Percentiles rank a stretch among this genome's conserved stretches.
Conservation (phyloP, 495 filamentous ascomycete genomes). For the Niebla homalea region DNA sequence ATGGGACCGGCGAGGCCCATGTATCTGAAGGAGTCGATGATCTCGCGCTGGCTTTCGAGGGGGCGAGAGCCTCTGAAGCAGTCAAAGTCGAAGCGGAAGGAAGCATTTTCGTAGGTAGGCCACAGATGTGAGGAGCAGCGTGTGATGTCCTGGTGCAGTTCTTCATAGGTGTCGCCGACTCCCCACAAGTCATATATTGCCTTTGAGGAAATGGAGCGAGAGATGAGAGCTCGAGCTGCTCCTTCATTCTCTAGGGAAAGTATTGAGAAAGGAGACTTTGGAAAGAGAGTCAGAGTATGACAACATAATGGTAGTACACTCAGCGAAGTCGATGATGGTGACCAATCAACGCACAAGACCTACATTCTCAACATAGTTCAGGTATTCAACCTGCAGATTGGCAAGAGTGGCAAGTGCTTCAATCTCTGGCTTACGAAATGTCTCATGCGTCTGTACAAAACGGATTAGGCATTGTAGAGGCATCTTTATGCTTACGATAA, state of each 20-base stretch:
- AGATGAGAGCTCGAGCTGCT: constrained; percentile 51
- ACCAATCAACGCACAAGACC: constrained; percentile 15
- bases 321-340: not conserved
- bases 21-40: constrained; percentile 76
- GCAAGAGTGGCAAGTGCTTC: constrained; percentile 61
- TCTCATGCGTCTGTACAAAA: constrained; percentile 81
- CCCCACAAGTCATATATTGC: constrained; percentile 87
- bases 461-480: constrained; percentile 74
- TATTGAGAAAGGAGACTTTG: constrained; percentile 77
- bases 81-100: constrained; percentile 78
- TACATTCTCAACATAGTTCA: constrained; percentile 64
- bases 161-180: constrained; percentile 47
- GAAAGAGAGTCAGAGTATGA: not conserved
- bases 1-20: constrained; percentile 66
- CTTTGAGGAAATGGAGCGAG: constrained; percentile 65
- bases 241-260: constrained; percentile 51
- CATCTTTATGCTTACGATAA: not conserved
- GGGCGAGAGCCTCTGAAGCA: constrained; percentile 57
- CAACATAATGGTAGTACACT: no score
- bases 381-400: constrained; percentile 52
- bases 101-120: constrained; percentile 41
- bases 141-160: constrained; percentile 53
- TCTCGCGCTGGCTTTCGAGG: constrained; percentile 38
- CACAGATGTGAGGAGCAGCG: constrained; percentile 47
- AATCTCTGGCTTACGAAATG: constrained; percentile 79